Evolutionary conservation across 495 filamentous ascomycete species (phyloP), one percentile per base, ranked within the genome.

Genomic region (Penicillium canariense): DNA sequence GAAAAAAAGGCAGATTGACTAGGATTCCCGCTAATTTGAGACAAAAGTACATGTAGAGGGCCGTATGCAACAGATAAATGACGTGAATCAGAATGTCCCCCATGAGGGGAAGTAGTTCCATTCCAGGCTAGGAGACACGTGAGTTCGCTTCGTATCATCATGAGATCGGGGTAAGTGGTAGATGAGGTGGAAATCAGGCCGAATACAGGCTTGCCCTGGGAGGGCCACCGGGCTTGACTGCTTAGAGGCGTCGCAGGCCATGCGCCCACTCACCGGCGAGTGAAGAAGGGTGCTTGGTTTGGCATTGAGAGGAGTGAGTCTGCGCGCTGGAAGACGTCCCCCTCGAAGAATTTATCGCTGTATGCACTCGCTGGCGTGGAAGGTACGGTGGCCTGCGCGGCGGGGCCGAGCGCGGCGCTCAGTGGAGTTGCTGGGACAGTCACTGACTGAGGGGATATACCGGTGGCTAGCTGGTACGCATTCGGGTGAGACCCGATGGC

Each of bases 301-400:
- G 74, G 74, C 78, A 83, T 84, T 5, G 81, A 82, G 35, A 90
- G 78, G 32, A 89, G 69, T 11, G 84, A 77, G 52, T 93, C 88
- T 0, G 88, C 86, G 26, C 88, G 77, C 62, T 90, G 84, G 67
- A 88, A 90, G 4, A 90, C 84, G 53, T 87, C 84, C 4, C 87
- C 85, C 23, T 74, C 76, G 57, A 90, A 89, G 46, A 84, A 84
- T 25, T 77, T 77, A 54, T 83, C 80, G 39, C 77, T 72, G 63
- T 87, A 88, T 4, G 79, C 84, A 68, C 82, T 88, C 49, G 83
- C 84, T 22, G 88, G 88, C 0, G 87, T 91, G 8, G 85, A 87
- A 5, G 91, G 90, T 17, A 96, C 85, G 1, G 91, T 96, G 2
- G 91, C 90, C 66, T 94, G 89, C 14, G 89, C 90, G 32, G 91